Base-by-base conservation (phyloP, 2,329 filamentous ascomycete species). In the Claviceps lovelessii region DNA sequence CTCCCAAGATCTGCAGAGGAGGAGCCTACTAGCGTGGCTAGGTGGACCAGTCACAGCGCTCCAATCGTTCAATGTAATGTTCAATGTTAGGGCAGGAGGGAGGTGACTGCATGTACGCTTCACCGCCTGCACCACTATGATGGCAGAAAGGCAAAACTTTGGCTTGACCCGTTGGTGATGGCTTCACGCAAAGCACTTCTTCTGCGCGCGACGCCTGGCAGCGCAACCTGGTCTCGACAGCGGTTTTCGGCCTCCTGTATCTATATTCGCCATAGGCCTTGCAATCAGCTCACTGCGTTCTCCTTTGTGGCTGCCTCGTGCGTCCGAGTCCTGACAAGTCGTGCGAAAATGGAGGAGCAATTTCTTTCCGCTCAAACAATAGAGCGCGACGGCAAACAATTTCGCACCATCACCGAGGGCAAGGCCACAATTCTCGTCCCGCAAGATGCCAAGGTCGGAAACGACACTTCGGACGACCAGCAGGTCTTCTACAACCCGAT, bases 401-500 rank as follows among this genome's bases (percentile, higher is more conserved):
- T 76, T 60, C 73, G 69, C 23, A 75, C 75, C 15, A 69, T 81
- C 5, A 74, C 70, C 57, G 79, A 83, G 59, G 79, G 79, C 0
- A 74, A 76, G 50, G 79, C 76, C n/a, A 74, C 73, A 37, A 81
- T 83, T 48, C 66, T 80, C 47, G 76, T 78, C 19, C 79, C 76
- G 9, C 71, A 73, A 49, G 69, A 70, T 7, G 67, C 70, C 28
- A 73, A 68, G 62, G 67, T 70, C 55, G 67, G 67, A 7, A 69
- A 75, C 55, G 78, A 81, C 63, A 73, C 78, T 56, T 78, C 83
- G 52, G 76, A 81, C 61, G 76, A 82, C 44, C 79, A 84, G 61
- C 86, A 91, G 63, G 94, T 98, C 55, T 98, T 98, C 66, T 98
- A 98, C 77, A 98, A 98, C 63, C 91, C 93, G 0, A 96, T 98